phyloP scores from a whole-genome alignment of 495 filamentous ascomycete species.

The Elasticomyces elasticus region DNA sequence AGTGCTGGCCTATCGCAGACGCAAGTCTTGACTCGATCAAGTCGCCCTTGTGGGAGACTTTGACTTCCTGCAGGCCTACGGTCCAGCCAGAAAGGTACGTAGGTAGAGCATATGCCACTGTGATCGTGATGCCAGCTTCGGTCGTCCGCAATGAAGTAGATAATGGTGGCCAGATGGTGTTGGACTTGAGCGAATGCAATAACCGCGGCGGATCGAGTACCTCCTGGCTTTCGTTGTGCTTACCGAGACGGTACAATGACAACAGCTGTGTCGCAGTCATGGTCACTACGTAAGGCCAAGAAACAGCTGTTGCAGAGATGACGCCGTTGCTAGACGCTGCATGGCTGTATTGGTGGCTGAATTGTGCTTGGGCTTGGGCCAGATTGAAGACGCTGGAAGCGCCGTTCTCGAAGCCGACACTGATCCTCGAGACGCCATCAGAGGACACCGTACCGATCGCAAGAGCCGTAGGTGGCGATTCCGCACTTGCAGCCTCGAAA shows the following conservation, averaged over 20 bases:
- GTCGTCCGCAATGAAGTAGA: conserved; percentile 65
- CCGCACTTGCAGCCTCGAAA: conserved; percentile 26
- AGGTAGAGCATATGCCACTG: conserved; percentile 73
- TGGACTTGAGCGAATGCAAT: conserved; percentile 71
- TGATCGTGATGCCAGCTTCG: conserved; percentile 53
- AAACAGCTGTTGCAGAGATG: conserved; percentile 66
- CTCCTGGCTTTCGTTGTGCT: neutral
- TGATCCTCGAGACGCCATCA: conserved; percentile 39
- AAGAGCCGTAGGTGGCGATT: conserved; percentile 54
- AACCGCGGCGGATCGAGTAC: conserved; percentile 42
- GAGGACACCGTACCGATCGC: conserved; percentile 40
- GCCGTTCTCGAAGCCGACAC: conserved; percentile 70
- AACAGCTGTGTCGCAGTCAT: conserved; percentile 62
- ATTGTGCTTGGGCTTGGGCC: conserved; percentile 31
- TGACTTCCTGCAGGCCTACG: conserved; percentile 79
- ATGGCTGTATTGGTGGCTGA: conserved; percentile 46
- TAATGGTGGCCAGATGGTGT: conserved; percentile 68
- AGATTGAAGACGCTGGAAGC: conserved; percentile 61
- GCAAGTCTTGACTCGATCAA: conserved; percentile 49
- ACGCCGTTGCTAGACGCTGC: conserved; percentile 46
- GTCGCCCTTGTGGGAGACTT: conserved; percentile 45
- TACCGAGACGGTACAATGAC: conserved; percentile 58
- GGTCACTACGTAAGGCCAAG: conserved; percentile 66
- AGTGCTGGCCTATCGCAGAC: conserved; percentile 34
- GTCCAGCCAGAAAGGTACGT: conserved; percentile 68